These are phyloP conservation scores for Xerocomus nothofagi DNA, from an alignment of 1,284 basidiomycete genomes.

Conservation along the genomic window DNA sequence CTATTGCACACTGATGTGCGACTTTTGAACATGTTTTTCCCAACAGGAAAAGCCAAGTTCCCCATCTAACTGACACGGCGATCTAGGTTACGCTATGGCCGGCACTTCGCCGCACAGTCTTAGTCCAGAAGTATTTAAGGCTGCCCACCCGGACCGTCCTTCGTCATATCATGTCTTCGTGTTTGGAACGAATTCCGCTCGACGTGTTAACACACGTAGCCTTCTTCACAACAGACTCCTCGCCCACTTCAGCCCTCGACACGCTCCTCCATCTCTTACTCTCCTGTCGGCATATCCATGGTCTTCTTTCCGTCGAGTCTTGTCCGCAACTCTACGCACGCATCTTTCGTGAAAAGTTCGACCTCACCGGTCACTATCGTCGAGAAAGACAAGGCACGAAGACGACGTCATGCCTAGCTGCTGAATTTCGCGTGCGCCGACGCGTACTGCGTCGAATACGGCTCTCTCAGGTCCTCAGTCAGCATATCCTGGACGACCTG, in stretches of 20 bases:
- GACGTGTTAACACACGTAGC: constrained; percentile 57
- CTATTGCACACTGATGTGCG: constrained; percentile 36
- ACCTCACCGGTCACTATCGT: constrained; percentile 42
- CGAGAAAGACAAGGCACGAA: constrained; percentile 28
- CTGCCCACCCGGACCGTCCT: constrained; percentile 9
- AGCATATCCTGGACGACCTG: constrained; percentile 42
- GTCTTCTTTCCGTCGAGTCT: constrained; percentile 40
- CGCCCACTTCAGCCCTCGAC: constrained; percentile 38
- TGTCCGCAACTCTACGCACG: constrained; percentile 63
- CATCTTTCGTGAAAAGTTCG: constrained; percentile 58
- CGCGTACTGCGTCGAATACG: constrained; percentile 46
- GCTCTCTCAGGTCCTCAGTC: constrained; percentile 34
- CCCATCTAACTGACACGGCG: constrained; percentile 36
- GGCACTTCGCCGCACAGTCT: constrained; percentile 34
- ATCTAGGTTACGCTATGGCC: constrained; percentile 37
- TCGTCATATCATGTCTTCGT: constrained; percentile 40
- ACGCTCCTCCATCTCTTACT: constrained; percentile 44
- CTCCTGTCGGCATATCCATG: constrained; percentile 45
- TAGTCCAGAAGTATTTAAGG: constrained; percentile 31
- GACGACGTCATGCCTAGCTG: constrained; percentile 48
- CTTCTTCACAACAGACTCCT: constrained; percentile 40
- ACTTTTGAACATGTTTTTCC: constrained; percentile 36
- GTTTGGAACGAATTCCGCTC: constrained; percentile 46
- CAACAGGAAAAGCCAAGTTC: constrained; percentile 38
- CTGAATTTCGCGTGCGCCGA: constrained; percentile 46